Evolutionary conservation across 1,284 basidiomycete species (phyloP).

Genomic region (Pseudozyma sp.): DNA sequence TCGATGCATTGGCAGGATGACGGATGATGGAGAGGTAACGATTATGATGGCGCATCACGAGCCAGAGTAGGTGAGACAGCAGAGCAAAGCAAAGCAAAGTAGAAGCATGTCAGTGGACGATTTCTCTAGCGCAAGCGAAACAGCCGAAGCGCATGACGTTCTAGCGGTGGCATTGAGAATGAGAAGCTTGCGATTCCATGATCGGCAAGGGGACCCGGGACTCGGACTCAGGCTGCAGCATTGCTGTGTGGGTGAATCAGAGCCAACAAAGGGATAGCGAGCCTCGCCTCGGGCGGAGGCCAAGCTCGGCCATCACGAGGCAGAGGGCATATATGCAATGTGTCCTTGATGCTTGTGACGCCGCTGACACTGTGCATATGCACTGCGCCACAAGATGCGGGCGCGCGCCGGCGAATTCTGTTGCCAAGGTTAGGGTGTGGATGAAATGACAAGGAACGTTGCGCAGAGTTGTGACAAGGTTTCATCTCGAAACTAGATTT

Average conservation of each 20-base stretch:
- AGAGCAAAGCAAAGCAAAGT: background rate
- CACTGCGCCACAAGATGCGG: background rate
- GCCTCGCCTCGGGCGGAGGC: background rate
- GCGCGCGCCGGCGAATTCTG: constrained; percentile 7
- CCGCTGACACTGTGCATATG: constrained; percentile 2
- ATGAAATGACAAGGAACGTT: too few species aligned
- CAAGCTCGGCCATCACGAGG: background rate
- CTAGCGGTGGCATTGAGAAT: background rate
- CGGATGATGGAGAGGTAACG: background rate
- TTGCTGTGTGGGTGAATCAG: background rate
- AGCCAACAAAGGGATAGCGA: constrained; percentile 4
- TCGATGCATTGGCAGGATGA: too few species aligned
- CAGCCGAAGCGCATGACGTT: background rate
- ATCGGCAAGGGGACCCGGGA: constrained; percentile 5
- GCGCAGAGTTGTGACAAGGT: background rate
- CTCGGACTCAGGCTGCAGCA: constrained; percentile 1
- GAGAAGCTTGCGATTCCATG: constrained; percentile 3
- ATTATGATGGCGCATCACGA: background rate
- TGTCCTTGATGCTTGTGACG: background rate
- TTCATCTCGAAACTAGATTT: constrained; percentile 1
- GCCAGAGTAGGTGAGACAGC: background rate
- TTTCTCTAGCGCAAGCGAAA: too few species aligned
- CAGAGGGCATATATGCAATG: background rate
- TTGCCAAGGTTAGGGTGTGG: background rate
- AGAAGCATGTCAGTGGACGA: constrained; percentile 1